Evolutionary conservation across 2,329 filamentous ascomycete species (phyloP), one percentile per base, ranked within the genome.

Genomic region (Scedosporium dehoogii): DNA sequence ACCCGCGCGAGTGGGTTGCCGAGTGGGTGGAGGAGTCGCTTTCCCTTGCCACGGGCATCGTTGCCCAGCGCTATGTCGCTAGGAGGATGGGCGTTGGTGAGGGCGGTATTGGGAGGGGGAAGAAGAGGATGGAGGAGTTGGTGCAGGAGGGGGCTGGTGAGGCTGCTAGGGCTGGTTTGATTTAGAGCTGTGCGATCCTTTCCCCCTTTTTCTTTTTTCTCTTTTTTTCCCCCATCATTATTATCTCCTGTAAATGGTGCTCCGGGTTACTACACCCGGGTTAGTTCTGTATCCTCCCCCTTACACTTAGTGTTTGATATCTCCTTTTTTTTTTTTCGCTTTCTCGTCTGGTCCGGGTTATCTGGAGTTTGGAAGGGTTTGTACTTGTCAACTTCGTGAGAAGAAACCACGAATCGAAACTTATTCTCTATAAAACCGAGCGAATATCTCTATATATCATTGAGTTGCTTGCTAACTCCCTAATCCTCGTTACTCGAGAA

Each of bases 11-110:
- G 74, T 99, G 94, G 94, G 90, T 96, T 44, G 89, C 92, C 3
- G 94, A 97, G 74, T 99, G 94, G 94, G 83, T 99, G 57, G 93
- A 97, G 76, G 93, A 97, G 76, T 78, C 87, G 0, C 80, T 99
- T 38, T 85, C 81, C 48, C 78, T 97, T 58, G 84, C 86, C 3
- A 84, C 96, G 0, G 93, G 94, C 18, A 79, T 96, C 6, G 88
- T 97, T 3, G 94, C 94, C 2, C 94, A 99, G 81, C 82, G 92
- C 66, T 99, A 99, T 72, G 94, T 99, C 21, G 93, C 94, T 4
- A 85, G 90, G 65, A 81, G 94, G 63, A 99, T 99, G 94, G 93
- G 94, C 12, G 93, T 99, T 9, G 93, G 93, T 12, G 91, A 96
- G 74, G 89, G 90, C 10, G 79, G 80, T 4, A 75, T 85, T 51